phyloP scores from a whole-genome alignment of 441 rosid genomes.

The Pelargonium cotyledonis region DNA sequence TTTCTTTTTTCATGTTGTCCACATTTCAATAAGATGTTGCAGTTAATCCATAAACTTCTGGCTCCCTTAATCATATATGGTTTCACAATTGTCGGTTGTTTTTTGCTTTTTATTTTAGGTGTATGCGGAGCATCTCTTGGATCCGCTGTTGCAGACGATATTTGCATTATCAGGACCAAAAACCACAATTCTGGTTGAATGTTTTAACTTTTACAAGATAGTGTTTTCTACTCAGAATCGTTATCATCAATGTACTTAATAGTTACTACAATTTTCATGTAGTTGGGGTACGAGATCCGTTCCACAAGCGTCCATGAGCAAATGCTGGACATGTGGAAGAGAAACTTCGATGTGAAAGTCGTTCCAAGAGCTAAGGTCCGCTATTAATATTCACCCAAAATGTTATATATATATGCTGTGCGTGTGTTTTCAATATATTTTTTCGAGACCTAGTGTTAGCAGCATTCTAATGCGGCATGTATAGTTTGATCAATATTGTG shows the following conservation, averaged over 20 bases:
- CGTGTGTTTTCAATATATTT: constrained; percentile 7
- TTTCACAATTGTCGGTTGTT: neutral
- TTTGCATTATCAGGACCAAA: constrained; percentile 69
- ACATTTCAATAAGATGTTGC: neutral
- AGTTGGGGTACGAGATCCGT: constrained; percentile 91
- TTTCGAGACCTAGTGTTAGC: neutral
- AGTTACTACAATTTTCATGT: constrained; percentile 16
- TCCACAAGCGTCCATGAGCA: constrained; percentile 76
- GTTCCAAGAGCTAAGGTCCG: constrained; percentile 66
- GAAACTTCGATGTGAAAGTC: constrained; percentile 67
- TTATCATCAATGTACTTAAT: constrained; percentile 10
- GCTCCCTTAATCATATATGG: neutral
- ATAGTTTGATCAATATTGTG: neutral
- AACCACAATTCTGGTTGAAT: constrained; percentile 66
- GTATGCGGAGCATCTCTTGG: constrained; percentile 89
- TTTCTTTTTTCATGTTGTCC: neutral
- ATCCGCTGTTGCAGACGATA: constrained; percentile 63
- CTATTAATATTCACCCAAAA: neutral
- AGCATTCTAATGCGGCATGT: neutral
- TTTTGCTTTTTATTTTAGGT: constrained; percentile 35
- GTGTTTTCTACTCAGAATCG: constrained; percentile 6
- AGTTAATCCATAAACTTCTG: neutral
- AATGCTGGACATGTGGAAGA: constrained; percentile 78
- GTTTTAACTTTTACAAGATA: neutral
- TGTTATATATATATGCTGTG: constrained; percentile 2